A percentile compares a stretch with the other conserved stretches of the same genome.
Conservation (phyloP, 225 moss, liverwort and hornwort species). For the Bryoerythrophyllum caledonicum region DNA sequence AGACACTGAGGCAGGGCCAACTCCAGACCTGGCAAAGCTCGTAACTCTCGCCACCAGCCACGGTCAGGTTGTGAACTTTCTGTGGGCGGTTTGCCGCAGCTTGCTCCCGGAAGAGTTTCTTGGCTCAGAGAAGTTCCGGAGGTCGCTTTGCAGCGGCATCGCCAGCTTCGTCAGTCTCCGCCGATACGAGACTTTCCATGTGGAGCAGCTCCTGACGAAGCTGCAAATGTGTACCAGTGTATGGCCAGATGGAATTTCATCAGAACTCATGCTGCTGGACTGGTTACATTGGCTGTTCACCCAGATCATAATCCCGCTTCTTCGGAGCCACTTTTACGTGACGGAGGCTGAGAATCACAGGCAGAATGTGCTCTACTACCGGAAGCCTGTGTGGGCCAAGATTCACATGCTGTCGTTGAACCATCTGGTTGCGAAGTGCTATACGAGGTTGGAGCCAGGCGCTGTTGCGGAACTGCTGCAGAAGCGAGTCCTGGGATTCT, state of each 20-base stretch:
- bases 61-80: conserved; percentile 75
- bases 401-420: conserved; percentile 67
- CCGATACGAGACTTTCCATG: conserved; percentile 73
- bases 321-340: conserved; percentile 88
- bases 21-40: conserved; percentile 47
- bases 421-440: conserved; percentile 62
- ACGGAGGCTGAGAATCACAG: conserved; percentile 91
- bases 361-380: conserved; percentile 86
- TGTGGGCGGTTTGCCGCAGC: conserved; percentile 90
- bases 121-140: conserved; percentile 60
- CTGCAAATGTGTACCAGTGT: conserved; percentile 39
- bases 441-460: conserved; percentile 57
- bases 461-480: conserved; percentile 60
- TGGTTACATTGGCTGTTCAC: conserved; percentile 88
- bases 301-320: conserved; percentile 68
- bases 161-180: conserved; percentile 85
- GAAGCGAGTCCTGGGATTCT: conserved; percentile 75
- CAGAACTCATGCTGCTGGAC: conserved; percentile 41
- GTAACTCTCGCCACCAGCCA: conserved; percentile 70
- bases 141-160: conserved; percentile 76
- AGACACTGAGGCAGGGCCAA: conserved; percentile 30
- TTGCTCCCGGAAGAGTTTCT: conserved; percentile 75
- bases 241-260: conserved; percentile 46
- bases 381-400: conserved; percentile 96
- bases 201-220: conserved; percentile 60